Evolutionary conservation across 148 eudicot species (phyloP), one percentile per base, ranked within the genome.

Genomic region (Amaranthus palmeri): DNA sequence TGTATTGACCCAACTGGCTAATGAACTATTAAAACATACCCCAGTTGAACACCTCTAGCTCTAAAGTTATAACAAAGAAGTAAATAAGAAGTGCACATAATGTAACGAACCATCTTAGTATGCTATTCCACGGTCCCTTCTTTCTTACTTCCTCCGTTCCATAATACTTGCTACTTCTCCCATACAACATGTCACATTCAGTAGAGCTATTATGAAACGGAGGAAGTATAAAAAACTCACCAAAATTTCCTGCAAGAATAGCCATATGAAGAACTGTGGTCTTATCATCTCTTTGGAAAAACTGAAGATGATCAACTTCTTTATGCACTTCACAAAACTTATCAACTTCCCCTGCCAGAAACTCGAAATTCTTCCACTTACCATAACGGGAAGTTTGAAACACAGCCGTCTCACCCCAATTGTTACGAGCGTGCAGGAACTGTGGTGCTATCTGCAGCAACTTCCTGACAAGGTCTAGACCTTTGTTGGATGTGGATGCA

Each of bases 191-290:
- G n/a, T n/a, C n/a, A n/a, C n/a, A n/a, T n/a, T n/a, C n/a, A n/a
- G n/a, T n/a, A n/a, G n/a, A n/a, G n/a, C n/a, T n/a, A n/a, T n/a
- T n/a, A n/a, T n/a, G n/a, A n/a, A n/a, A n/a, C n/a, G n/a, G n/a
- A n/a, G n/a, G n/a, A n/a, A n/a, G n/a, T n/a, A n/a, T n/a, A n/a
- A n/a, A 2, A 3, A 42, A 42, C 61, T 64, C 4, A 73, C 76
- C 62, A 54, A 64, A 54, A 10, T 73, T 44, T 63, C 70, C 55
- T n/a, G 66, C 36, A 7, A 73, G 69, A 44, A 73, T 64, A 25
- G 69, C 58, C 69, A 73, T 63, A 4, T 73, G 76, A 45, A 73
- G 76, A 64, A 73, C 54, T 8, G 76, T 64, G 8, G 69, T 73
- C 3, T 65, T 54, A n/a, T 73, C 76, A 4, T 45, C 25, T 10